Evolutionary conservation across 1,139 yeast species (phyloP).

Genomic region (Kazachstania sp.): DNA sequence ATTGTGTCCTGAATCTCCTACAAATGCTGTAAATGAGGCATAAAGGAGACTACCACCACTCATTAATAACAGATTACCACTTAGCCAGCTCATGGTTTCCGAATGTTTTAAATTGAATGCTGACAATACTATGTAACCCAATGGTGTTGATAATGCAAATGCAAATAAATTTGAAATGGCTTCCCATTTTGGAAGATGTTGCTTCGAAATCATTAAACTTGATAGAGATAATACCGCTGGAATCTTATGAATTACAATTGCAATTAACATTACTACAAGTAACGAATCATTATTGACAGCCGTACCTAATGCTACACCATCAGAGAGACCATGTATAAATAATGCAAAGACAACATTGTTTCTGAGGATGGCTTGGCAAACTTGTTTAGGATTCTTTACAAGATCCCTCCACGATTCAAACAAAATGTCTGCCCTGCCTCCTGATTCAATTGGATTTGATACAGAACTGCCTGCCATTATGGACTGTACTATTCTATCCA

Average conservation of each 20-base stretch:
- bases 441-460: background rate
- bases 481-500: conserved; percentile 22
- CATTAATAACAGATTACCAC: conserved; percentile 28
- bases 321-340: conserved; percentile 51
- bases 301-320: conserved; percentile 58
- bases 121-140: conserved; percentile 25
- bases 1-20: conserved; percentile 12
- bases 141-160: conserved; percentile 30
- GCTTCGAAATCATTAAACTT: conserved; percentile 29
- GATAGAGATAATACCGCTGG: conserved; percentile 58
- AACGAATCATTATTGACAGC: conserved; percentile 39
- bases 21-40: conserved; percentile 29
- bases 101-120: conserved; percentile 20
- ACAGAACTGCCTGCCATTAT: conserved; percentile 4
- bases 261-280: conserved; percentile 40
- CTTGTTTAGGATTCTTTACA: conserved; percentile 18
- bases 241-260: conserved; percentile 52
- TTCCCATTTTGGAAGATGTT: conserved; percentile 24
- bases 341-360: conserved; percentile 48
- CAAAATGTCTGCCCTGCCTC: background rate
- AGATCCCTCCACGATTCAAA: conserved; percentile 15
- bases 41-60: conserved; percentile 31
- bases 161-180: conserved; percentile 25
- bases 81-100: conserved; percentile 23
- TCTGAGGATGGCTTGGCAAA: conserved; percentile 14